These are phyloP conservation scores for Xerocomus amazonicus DNA, from an alignment of 1,284 basidiomycete genomes.

Conservation along the genomic window DNA sequence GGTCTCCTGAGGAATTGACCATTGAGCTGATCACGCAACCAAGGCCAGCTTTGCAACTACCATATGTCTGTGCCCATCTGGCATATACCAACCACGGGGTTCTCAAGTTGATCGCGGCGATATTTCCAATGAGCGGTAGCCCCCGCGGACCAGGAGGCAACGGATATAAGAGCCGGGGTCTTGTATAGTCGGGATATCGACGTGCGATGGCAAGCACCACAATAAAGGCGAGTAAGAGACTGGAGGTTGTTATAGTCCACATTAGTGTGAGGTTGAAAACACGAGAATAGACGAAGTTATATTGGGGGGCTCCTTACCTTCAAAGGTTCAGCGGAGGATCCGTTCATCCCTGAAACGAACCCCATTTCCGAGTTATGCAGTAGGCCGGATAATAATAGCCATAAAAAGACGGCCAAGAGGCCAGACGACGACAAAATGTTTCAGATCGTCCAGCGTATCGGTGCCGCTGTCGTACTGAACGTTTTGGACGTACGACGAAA, in stretches of 20 bases:
- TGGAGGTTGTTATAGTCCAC: conserved; percentile 2
- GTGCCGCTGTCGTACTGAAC: too few relatives aligned
- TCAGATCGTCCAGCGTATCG: background rate
- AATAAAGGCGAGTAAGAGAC: conserved; percentile 7
- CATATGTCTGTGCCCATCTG: conserved; percentile 23
- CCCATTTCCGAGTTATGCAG: background rate
- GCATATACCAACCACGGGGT: conserved; percentile 23
- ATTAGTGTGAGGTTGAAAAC: background rate
- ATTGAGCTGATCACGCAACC: background rate
- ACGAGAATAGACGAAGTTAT: background rate
- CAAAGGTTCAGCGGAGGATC: background rate
- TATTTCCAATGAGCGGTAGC: conserved; percentile 16
- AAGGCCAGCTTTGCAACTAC: conserved; percentile 1
- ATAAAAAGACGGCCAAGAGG: too few relatives aligned
- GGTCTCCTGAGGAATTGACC: conserved; percentile 23
- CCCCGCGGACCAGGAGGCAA: conserved; percentile 23
- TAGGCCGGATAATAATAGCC: too few relatives aligned
- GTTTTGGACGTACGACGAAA: too few relatives aligned
- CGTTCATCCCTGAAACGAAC: background rate
- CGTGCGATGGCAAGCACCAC: conserved; percentile 10
- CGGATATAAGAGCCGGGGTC: conserved; percentile 5
- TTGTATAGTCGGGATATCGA: conserved; percentile 6
- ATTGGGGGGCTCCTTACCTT: background rate
- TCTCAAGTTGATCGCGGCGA: conserved; percentile 3
- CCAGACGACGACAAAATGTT: background rate